A percentile compares a stretch with the other conserved stretches of the same genome.
Conservation (phyloP, 1,284 basidiomycete genomes). For the Mycena sp. region DNA sequence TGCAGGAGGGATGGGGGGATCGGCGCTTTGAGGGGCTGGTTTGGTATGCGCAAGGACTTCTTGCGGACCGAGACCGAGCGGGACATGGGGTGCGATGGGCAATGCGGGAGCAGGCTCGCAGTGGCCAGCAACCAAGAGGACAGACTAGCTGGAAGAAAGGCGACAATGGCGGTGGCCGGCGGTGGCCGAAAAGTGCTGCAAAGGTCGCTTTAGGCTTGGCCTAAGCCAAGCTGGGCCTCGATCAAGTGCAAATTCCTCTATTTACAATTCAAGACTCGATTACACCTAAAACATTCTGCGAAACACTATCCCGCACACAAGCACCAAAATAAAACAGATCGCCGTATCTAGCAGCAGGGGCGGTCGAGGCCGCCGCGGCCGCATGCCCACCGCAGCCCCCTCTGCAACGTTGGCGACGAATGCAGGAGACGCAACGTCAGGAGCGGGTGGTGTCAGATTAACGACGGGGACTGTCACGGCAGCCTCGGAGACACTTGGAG, state of each 20-base stretch:
- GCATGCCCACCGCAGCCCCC: neutral
- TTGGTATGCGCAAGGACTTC: constrained; percentile 37
- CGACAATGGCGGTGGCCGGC: too few relatives aligned
- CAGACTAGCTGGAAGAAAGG: constrained; percentile 20
- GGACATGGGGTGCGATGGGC: too few relatives aligned
- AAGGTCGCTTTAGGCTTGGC: neutral
- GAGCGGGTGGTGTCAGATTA: neutral
- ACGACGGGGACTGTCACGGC: constrained; percentile 3
- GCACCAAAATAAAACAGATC: constrained; percentile 72
- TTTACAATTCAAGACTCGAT: neutral
- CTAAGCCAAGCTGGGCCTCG: neutral
- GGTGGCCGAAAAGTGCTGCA: neutral
- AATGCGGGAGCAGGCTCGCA: too few relatives aligned
- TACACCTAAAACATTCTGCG: constrained; percentile 58
- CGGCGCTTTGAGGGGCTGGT: constrained; percentile 48
- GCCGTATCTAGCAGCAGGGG: constrained; percentile 73
- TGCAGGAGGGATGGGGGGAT: constrained; percentile 65
- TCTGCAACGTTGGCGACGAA: constrained; percentile 22
- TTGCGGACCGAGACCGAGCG: constrained; percentile 21
- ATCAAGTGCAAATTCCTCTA: too few relatives aligned
- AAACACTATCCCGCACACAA: constrained; percentile 70
- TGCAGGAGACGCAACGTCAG: constrained; percentile 10
- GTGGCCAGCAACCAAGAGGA: too few relatives aligned
- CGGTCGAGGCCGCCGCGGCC: constrained; percentile 43
- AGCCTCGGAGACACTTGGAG: neutral